These are phyloP conservation scores for Epichloe baconii DNA, from an alignment of 2,329 filamentous ascomycete species.

Conservation along the genomic window DNA sequence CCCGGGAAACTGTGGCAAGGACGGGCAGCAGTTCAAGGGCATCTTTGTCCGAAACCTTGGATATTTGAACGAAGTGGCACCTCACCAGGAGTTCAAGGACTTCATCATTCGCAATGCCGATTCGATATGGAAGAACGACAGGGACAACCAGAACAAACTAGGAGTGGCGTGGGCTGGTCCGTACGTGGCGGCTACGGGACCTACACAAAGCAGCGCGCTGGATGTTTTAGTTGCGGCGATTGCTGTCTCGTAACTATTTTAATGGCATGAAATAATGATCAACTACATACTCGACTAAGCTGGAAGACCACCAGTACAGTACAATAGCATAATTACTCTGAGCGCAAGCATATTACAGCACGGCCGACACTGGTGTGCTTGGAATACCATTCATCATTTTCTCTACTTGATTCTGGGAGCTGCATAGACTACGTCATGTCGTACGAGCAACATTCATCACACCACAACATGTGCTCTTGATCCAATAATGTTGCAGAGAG, in stretches of 20 bases:
- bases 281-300: neutral
- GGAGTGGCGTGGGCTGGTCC: slow-evolving; percentile 56
- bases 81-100: slow-evolving; percentile 32
- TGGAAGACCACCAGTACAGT: no score
- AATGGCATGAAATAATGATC: neutral
- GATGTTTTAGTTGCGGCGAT: slow-evolving; percentile 53
- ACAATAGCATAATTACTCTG: neutral
- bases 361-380: neutral
- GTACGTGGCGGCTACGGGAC: slow-evolving; percentile 35
- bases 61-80: slow-evolving; percentile 39
- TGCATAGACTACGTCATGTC: neutral
- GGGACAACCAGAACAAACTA: slow-evolving; percentile 36
- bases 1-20: slow-evolving; percentile 26
- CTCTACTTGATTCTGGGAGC: neutral
- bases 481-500: neutral
- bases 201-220: slow-evolving; percentile 51
- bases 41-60: slow-evolving; percentile 54
- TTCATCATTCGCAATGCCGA: slow-evolving; percentile 51
- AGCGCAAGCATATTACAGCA: neutral
- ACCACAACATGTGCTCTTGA: neutral
- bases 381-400: neutral
- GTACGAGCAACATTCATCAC: neutral
- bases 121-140: slow-evolving; percentile 49
- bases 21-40: slow-evolving; percentile 58
- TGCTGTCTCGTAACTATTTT: slow-evolving; percentile 19